phyloP scores from a whole-genome alignment of 495 filamentous ascomycete genomes.

The Aspergillus hancockii region DNA sequence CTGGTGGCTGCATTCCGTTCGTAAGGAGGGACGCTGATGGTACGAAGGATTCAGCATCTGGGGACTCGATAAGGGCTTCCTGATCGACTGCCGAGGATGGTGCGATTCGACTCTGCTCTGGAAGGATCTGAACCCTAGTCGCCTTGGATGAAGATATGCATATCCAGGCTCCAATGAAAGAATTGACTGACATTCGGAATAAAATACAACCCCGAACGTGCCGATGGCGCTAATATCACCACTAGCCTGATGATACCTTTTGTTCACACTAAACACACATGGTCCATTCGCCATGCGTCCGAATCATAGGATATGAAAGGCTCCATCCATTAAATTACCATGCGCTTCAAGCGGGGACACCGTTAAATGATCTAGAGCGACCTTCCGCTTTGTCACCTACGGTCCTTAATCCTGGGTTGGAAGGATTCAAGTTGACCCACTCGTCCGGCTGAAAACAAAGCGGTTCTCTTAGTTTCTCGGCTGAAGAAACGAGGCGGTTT shows the following conservation, averaged over 20 bases:
- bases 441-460: not conserved
- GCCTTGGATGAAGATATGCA: not conserved
- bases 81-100: not conserved
- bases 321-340: not conserved
- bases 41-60: not conserved
- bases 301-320: not conserved
- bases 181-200: not conserved
- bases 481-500: not conserved
- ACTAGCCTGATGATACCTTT: not conserved
- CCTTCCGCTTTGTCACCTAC: not conserved
- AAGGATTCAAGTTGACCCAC: not conserved
- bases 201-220: not conserved
- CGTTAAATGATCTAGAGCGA: not conserved
- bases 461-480: not conserved
- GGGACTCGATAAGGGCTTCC: not conserved
- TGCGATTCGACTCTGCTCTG: too few relatives aligned
- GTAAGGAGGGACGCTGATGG: not conserved
- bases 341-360: not conserved
- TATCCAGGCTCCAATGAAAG: not conserved
- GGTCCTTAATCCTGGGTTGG: not conserved
- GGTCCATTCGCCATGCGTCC: not conserved
- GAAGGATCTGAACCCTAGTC: constrained; percentile 2
- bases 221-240: not conserved
- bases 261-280: not conserved
- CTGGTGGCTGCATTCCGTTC: not conserved